Evolutionary conservation across 176 grass and related monocot genomes (phyloP).

Genomic region (Juncus inflexus): DNA sequence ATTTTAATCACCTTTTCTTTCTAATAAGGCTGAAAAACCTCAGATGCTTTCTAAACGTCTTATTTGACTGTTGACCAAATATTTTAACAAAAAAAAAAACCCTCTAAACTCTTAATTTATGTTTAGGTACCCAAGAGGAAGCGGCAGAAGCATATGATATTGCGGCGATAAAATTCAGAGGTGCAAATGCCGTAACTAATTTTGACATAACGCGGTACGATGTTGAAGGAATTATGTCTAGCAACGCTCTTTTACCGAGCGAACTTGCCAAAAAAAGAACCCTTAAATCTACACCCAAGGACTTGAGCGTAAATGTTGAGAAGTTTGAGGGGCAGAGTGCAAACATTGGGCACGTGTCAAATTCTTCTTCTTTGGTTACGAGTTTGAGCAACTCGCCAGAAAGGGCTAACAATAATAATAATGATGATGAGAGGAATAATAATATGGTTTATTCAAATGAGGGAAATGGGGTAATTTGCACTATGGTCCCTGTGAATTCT

Average conservation of each 20-base stretch:
- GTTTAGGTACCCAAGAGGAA: constrained; percentile 79
- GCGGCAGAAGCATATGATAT: constrained; percentile 94
- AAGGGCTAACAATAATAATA: constrained; percentile 5
- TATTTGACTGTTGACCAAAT: background rate
- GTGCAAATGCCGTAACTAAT: constrained; percentile 87
- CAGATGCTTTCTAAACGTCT: constrained; percentile 12
- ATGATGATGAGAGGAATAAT: background rate
- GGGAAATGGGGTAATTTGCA: constrained; percentile 19
- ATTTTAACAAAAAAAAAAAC: background rate
- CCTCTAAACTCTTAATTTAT: background rate
- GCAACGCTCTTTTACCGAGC: constrained; percentile 54
- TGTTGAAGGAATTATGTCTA: constrained; percentile 73
- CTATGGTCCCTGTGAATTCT: constrained; percentile 23
- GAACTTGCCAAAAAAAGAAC: constrained; percentile 61
- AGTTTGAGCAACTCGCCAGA: constrained; percentile 73
- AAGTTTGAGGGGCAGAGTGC: constrained; percentile 24
- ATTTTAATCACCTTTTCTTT: constrained; percentile 56
- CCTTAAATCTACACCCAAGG: constrained; percentile 31
- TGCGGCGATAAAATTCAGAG: constrained; percentile 96
- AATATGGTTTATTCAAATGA: background rate
- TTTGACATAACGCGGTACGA: constrained; percentile 85
- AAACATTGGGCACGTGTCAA: constrained; percentile 44
- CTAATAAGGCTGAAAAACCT: constrained; percentile 61
- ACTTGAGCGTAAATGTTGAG: constrained; percentile 18
- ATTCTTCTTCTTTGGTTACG: constrained; percentile 64